Conservation (phyloP, 2,329 filamentous ascomycete species). For the Colletotrichum orchidophilum region DNA sequence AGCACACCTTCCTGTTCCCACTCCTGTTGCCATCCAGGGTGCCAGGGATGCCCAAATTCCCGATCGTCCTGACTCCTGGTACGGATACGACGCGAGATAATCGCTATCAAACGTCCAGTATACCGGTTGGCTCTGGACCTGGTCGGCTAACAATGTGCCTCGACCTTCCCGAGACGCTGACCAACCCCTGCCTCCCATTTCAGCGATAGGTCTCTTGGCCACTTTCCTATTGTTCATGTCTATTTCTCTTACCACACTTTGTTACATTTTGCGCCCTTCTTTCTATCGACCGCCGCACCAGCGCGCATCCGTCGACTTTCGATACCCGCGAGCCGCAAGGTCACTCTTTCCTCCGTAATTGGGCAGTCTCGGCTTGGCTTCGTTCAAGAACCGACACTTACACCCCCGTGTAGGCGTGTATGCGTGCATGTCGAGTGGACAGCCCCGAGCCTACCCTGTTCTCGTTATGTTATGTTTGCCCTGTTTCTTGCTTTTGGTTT, state of each 20-base stretch:
- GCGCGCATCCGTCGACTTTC: slow-evolving; percentile 11
- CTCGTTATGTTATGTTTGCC: not conserved
- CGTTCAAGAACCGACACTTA: not conserved
- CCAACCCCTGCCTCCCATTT: not conserved
- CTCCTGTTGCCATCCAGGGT: too few species aligned
- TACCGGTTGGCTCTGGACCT: slow-evolving; percentile 1
- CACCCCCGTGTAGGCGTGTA: not conserved
- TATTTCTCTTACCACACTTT: slow-evolving; percentile 17
- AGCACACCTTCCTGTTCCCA: not conserved
- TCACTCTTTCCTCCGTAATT: slow-evolving; percentile 7
- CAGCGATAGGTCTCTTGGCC: slow-evolving; percentile 1
- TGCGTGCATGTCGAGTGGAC: not conserved
- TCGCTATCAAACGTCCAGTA: not conserved
- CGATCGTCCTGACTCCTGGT: not conserved
- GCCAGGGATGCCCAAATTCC: not conserved
- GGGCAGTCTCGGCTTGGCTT: slow-evolving; percentile 7
- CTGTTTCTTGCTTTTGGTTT: not conserved
- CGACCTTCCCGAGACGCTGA: not conserved
- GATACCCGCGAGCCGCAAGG: slow-evolving; percentile 2
- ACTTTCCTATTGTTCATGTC: not conserved
- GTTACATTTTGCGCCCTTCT: not conserved
- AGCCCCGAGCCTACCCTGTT: not conserved
- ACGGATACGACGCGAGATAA: not conserved
- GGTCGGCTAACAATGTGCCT: slow-evolving; percentile 4
- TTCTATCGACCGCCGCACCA: not conserved